A percentile compares a stretch with the other conserved stretches of the same genome.
Evolutionary conservation across 352 stramenopile species (phyloP).

Genomic region (Globisporangium rhizosaccharum): DNA sequence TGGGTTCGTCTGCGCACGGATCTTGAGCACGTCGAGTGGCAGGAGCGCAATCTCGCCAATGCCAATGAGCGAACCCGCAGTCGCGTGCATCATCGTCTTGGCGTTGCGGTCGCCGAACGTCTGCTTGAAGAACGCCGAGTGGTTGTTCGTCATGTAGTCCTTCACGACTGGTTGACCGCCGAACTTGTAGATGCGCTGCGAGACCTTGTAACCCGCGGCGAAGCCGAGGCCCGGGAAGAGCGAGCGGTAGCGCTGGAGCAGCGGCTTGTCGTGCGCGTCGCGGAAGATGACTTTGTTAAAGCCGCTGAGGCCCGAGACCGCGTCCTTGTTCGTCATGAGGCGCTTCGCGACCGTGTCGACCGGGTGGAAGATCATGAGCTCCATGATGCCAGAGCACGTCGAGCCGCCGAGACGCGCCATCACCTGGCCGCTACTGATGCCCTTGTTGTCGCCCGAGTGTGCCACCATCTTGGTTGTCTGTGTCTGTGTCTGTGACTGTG

Average conservation of each 20-base stretch:
- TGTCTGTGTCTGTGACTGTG: slow-evolving; percentile 6
- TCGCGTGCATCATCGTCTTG: slow-evolving; percentile 92
- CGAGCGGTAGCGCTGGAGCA: slow-evolving; percentile 76
- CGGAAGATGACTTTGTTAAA: slow-evolving; percentile 88
- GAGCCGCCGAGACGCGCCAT: slow-evolving; percentile 87
- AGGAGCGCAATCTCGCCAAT: slow-evolving; percentile 94
- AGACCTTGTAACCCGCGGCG: slow-evolving; percentile 94
- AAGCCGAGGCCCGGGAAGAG: slow-evolving; percentile 92
- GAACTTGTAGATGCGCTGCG: slow-evolving; percentile 97
- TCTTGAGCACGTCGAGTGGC: slow-evolving; percentile 96
- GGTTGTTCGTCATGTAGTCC: slow-evolving; percentile 89
- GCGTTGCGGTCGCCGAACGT: slow-evolving; percentile 90
- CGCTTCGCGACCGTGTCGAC: slow-evolving; percentile 95
- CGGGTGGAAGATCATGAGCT: slow-evolving; percentile 94
- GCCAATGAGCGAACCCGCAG: slow-evolving; percentile 90
- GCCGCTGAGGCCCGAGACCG: slow-evolving; percentile 36
- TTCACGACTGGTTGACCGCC: slow-evolving; percentile 92
- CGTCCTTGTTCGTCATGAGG: slow-evolving; percentile 90
- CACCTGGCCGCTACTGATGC: slow-evolving; percentile 37
- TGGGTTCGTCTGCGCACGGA: slow-evolving; percentile 94
- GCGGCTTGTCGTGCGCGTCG: slow-evolving; percentile 73
- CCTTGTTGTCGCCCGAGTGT: slow-evolving; percentile 36
- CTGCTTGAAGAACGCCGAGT: slow-evolving; percentile 84
- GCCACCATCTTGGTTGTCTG: slow-evolving; percentile 35
- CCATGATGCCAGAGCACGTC: slow-evolving; percentile 88